Evolutionary conservation across 495 filamentous ascomycete genomes (phyloP).

Genomic region (Pseudomonodictys pantanalensis): DNA sequence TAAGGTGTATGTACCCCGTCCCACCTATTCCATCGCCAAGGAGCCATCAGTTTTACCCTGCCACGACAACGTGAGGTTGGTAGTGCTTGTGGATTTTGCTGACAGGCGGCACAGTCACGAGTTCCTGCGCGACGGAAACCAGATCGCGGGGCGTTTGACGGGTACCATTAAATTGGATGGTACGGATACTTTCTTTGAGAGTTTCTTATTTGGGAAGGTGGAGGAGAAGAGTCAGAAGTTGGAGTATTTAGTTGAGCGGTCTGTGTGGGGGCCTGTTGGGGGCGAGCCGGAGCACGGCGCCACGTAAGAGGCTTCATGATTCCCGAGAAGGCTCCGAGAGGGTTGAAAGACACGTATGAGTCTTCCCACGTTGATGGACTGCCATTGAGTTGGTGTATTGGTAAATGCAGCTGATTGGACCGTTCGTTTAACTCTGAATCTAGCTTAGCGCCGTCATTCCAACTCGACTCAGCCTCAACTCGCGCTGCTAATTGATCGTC

Average conservation of each 20-base stretch:
- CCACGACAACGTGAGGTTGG: too few species aligned
- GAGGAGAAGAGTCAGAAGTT: conserved; percentile 31
- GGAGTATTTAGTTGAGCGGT: conserved; percentile 33
- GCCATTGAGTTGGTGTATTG: too few species aligned
- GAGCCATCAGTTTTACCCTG: too few species aligned
- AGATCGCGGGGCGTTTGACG: conserved; percentile 27
- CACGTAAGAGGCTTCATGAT: too few species aligned
- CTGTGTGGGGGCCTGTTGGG: conserved; percentile 27
- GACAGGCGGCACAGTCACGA: background rate
- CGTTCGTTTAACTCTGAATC: too few species aligned
- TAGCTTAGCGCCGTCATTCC: too few species aligned
- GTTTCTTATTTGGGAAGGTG: conserved; percentile 35
- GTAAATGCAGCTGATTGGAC: too few species aligned
- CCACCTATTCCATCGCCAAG: background rate
- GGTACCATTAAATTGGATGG: conserved; percentile 33
- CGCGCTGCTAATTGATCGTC: too few species aligned
- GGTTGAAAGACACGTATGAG: too few species aligned
- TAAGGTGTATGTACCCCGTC: conserved; percentile 24
- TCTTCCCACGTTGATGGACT: too few species aligned
- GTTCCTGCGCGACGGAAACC: conserved; percentile 32
- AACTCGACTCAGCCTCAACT: too few species aligned
- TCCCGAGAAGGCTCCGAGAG: too few species aligned
- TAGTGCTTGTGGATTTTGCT: background rate
- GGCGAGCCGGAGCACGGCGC: background rate
- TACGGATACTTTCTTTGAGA: conserved; percentile 29